Conservation (phyloP, 352 stramenopile genomes). For the Globisporangium cederbergense region DNA sequence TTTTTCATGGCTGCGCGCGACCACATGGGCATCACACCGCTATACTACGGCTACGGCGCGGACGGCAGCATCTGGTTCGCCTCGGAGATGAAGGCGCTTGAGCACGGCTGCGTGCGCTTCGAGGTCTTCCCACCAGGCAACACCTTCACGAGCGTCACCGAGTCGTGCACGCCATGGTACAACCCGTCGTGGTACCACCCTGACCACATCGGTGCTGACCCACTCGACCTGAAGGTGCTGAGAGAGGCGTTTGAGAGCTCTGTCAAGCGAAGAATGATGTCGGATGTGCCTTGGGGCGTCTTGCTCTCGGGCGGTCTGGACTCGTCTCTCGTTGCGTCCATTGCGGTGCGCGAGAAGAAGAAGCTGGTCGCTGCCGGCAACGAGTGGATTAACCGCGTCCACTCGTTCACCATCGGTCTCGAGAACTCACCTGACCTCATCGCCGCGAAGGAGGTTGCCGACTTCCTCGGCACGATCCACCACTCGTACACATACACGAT, state of each 20-base stretch:
- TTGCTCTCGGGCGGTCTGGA: slow-evolving; percentile 97
- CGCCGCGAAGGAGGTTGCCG: slow-evolving; percentile 94
- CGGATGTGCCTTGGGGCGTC: slow-evolving; percentile 98
- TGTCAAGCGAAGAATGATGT: slow-evolving; percentile 98
- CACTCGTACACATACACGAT: slow-evolving; percentile 99
- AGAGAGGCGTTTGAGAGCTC: slow-evolving; percentile 92
- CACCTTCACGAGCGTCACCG: slow-evolving; percentile 81
- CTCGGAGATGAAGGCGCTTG: slow-evolving; percentile 97
- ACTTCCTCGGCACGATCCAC: slow-evolving; percentile 98
- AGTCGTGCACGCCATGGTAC: slow-evolving; percentile 95
- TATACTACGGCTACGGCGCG: slow-evolving; percentile 98
- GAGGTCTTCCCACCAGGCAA: slow-evolving; percentile 91
- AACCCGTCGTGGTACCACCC: slow-evolving; percentile 91
- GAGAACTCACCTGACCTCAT: slow-evolving; percentile 95
- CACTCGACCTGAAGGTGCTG: slow-evolving; percentile 73
- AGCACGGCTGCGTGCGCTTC: slow-evolving; percentile 82
- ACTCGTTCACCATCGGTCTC: slow-evolving; percentile 98
- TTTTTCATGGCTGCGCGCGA: slow-evolving; percentile 94
- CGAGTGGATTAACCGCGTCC: slow-evolving; percentile 91
- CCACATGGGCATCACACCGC: slow-evolving; percentile 97
- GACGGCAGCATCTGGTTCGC: slow-evolving; percentile 96
- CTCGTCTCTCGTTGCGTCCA: slow-evolving; percentile 96
- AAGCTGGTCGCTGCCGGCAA: slow-evolving; percentile 74
- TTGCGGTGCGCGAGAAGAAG: slow-evolving; percentile 93
- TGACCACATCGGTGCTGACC: slow-evolving; percentile 53